phyloP scores from a whole-genome alignment of 2,329 filamentous ascomycete species.

The Lojkania enalia region DNA sequence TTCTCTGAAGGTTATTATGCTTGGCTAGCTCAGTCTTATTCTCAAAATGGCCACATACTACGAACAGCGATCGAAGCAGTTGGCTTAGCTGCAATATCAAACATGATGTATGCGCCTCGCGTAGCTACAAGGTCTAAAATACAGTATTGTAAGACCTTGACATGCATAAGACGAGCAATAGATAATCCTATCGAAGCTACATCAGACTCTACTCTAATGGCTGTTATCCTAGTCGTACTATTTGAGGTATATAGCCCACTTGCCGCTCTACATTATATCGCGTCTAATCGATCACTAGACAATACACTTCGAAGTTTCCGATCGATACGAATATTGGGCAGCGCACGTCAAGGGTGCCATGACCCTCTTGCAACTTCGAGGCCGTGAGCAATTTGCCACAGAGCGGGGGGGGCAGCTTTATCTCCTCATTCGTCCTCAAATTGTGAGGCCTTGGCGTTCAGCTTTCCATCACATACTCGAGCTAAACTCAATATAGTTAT shows the following conservation, averaged over 20 bases:
- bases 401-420: constrained; percentile 27
- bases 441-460: too few relatives aligned
- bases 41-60: constrained; percentile 9
- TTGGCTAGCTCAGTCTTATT: constrained; percentile 22
- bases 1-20: constrained; percentile 16
- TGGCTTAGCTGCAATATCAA: constrained; percentile 31
- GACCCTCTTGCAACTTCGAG: constrained; percentile 26
- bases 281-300: constrained; percentile 9
- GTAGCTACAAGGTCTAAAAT: constrained; percentile 18
- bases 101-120: constrained; percentile 19
- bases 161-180: constrained; percentile 13
- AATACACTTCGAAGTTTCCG: constrained; percentile 22
- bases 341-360: constrained; percentile 28
- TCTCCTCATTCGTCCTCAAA: constrained; percentile 27
- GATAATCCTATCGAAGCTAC: constrained; percentile 13
- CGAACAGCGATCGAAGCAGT: constrained; percentile 27
- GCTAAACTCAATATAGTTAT: too few relatives aligned
- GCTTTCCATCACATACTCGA: constrained; percentile 9
- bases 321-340: constrained; percentile 20
- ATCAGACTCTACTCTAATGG: constrained; percentile 24
- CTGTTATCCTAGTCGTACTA: constrained; percentile 27
- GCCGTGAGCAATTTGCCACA: constrained; percentile 22
- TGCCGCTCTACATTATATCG: background rate
- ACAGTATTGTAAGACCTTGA: constrained; percentile 21
- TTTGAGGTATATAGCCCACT: constrained; percentile 22